Base-by-base conservation (phyloP, 2,329 filamentous ascomycete genomes). In the Claviceps monticola region DNA sequence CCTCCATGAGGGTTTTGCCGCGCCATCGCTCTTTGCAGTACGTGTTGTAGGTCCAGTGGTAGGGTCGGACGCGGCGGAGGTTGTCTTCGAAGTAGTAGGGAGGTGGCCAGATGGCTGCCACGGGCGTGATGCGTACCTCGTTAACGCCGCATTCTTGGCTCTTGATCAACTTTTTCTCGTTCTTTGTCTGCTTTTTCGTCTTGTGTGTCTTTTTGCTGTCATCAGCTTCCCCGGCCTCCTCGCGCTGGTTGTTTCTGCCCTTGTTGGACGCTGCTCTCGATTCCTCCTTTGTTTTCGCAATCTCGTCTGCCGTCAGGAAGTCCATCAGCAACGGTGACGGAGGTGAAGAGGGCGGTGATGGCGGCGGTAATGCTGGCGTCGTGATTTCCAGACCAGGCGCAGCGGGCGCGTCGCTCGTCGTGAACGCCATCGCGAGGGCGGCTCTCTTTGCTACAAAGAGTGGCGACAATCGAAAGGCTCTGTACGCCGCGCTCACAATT, bases 1-100 rank as follows among this genome's bases (percentile, higher is more conserved):
- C 86, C 47, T 96, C 88, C 49, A 95, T 74, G 46, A 98, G 72
- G 54, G 79, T 76, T 39, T 88, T 77, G 36, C 84, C 87, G 51
- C 91, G 79, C 93, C 93, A 98, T 66, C 93, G 78, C 70, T 95
- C 79, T 69, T 97, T 98, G 73, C 87, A 93, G 70, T 81, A 88
- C 0, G 91, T 96, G 64, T 95, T 94, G 74, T 96, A 96, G 2
- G 90, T 96, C 66, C 78, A 96, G 65, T 93, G 82, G 64, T 98
- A 97, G 3, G 91, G 91, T 44, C 76, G 76, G 36, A 96, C 84
- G 56, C 88, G 83, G 49, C 90, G 83, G 55, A 98, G 71, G 8
- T 87, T 89, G 59, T 84, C 83, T 60, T 95, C 84, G 56, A 95
- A 74, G 60, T 84, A 85, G 68, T 96, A 97, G 0, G 88, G 89